Evolutionary conservation across 495 filamentous ascomycete species (phyloP).

Genomic region (Tetracladium setigerum): DNA sequence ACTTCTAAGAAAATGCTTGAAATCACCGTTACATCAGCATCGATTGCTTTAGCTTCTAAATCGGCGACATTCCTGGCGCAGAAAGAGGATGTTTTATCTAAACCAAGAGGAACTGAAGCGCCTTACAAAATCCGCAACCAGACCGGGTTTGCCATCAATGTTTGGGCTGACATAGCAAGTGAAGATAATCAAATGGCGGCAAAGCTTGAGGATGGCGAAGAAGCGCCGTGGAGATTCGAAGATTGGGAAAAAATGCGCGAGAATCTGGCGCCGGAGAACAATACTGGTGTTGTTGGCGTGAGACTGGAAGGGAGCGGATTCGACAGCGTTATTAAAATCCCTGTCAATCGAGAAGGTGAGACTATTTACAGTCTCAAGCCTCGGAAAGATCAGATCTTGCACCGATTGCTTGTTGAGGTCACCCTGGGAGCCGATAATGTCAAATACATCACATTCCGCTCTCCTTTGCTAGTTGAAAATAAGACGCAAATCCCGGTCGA

Average conservation of each 20-base stretch:
- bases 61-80: constrained; percentile 83
- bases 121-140: constrained; percentile 93
- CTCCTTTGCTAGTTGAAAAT: constrained; percentile 94
- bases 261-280: constrained; percentile 75
- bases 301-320: constrained; percentile 90
- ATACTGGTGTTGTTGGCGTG: constrained; percentile 67
- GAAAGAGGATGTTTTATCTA: constrained; percentile 88
- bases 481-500: constrained; percentile 95
- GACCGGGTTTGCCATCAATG: constrained; percentile 81
- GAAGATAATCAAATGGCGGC: constrained; percentile 53
- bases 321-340: constrained; percentile 78
- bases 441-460: constrained; percentile 95
- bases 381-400: constrained; percentile 73
- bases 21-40: constrained; percentile 85
- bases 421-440: constrained; percentile 86
- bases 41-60: constrained; percentile 87
- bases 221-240: constrained; percentile 92
- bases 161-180: constrained; percentile 67
- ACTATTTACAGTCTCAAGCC: constrained; percentile 77
- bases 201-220: constrained; percentile 83
- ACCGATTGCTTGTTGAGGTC: constrained; percentile 87
- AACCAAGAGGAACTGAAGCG: constrained; percentile 84
- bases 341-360: constrained; percentile 90
- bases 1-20: constrained; percentile 86
- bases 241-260: constrained; percentile 92